Conservation (phyloP, 371 early-diverging fungal genomes). For the Funneliformis caledonium region DNA sequence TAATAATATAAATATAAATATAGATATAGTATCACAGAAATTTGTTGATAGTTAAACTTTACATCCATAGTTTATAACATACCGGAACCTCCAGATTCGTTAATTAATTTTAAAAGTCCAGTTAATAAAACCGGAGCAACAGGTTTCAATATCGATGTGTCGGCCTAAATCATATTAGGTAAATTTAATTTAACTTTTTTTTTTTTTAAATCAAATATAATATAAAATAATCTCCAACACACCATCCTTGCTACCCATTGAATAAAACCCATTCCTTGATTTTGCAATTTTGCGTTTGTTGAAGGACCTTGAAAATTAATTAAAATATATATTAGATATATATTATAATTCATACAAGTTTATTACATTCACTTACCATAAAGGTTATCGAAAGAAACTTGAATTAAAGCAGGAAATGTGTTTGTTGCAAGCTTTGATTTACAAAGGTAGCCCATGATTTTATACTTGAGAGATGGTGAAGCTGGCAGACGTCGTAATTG, state of each 20-base stretch:
- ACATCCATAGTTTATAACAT: background rate
- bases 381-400: conserved; percentile 80
- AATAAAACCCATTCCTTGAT: conserved; percentile 79
- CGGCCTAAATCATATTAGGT: conserved; percentile 21
- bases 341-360: background rate
- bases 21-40: background rate
- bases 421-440: conserved; percentile 72
- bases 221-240: conserved; percentile 2
- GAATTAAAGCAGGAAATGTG: conserved; percentile 67
- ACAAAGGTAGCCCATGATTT: conserved; percentile 63
- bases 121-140: conserved; percentile 75
- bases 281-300: conserved; percentile 67
- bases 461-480: conserved; percentile 62
- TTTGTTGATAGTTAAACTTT: no score
- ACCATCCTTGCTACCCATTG: conserved; percentile 90
- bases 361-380: conserved; percentile 56
- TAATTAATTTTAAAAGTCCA: conserved; percentile 73
- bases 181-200: background rate
- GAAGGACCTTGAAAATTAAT: conserved; percentile 52
- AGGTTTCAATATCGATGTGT: conserved; percentile 58
- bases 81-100: conserved; percentile 51
- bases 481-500: conserved; percentile 41
- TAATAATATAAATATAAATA: background rate
- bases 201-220: background rate
- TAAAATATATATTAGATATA: background rate